phyloP scores from a whole-genome alignment of 2,329 filamentous ascomycete genomes.

The Neophaeococcomyces aloes region DNA sequence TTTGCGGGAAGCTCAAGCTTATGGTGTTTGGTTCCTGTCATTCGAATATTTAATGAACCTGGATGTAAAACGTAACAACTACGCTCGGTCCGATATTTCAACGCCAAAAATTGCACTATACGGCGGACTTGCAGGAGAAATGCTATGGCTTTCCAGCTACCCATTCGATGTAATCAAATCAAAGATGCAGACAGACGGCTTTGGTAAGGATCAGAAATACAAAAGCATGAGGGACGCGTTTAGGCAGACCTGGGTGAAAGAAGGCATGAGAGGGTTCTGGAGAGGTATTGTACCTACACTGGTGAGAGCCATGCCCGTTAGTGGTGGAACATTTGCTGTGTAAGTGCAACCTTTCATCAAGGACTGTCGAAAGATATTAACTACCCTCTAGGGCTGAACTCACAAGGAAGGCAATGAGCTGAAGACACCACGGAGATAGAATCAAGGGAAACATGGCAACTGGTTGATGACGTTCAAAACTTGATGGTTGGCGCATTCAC shows the following conservation, averaged over 20 bases:
- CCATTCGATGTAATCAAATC: constrained; percentile 97
- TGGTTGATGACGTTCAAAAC: too few species aligned
- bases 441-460: too few species aligned
- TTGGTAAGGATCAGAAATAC: constrained; percentile 62
- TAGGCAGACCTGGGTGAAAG: constrained; percentile 63
- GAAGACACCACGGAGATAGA: constrained; percentile 9
- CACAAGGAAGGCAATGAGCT: constrained; percentile 37
- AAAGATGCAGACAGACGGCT: constrained; percentile 98
- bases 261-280: constrained; percentile 82
- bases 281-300: constrained; percentile 85
- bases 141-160: constrained; percentile 85
- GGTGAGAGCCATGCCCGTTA: constrained; percentile 91
- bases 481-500: too few species aligned
- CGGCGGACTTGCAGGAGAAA: constrained; percentile 87
- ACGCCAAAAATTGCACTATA: constrained; percentile 82
- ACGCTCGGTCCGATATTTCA: constrained; percentile 67
- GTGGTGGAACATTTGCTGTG: constrained; percentile 92
- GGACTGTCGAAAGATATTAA: constrained; percentile 7
- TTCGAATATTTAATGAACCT: constrained; percentile 96
- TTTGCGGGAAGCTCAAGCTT: constrained; percentile 81
- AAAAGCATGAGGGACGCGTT: constrained; percentile 83
- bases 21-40: constrained; percentile 87
- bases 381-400: constrained; percentile 32
- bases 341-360: constrained; percentile 22
- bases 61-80: constrained; percentile 66